These are phyloP conservation scores for Rhynchospora breviuscula DNA, from an alignment of 176 grass and related monocot species.

Conservation along the genomic window DNA sequence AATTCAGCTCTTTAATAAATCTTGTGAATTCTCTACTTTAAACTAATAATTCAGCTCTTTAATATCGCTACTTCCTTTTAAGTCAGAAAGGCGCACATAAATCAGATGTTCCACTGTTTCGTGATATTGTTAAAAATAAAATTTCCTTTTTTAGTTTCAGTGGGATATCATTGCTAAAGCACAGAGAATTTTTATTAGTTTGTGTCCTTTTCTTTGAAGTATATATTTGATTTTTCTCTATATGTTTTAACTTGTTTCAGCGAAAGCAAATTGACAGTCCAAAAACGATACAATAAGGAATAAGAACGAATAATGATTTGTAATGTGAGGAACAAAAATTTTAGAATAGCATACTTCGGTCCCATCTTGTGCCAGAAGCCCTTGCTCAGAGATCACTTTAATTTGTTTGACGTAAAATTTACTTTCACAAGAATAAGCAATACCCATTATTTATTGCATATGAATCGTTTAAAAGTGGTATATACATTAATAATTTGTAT, in stretches of 20 bases:
- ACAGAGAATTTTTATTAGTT: background rate
- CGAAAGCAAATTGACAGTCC: background rate
- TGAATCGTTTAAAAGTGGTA: too few relatives aligned
- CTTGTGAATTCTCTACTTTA: background rate
- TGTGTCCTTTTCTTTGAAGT: background rate
- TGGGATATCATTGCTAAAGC: background rate
- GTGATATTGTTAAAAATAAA: background rate
- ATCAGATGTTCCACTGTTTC: background rate
- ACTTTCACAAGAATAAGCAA: background rate
- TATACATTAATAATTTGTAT: too few relatives aligned
- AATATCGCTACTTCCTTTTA: background rate
- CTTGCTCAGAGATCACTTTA: background rate
- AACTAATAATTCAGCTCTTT: background rate
- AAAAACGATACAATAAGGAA: background rate
- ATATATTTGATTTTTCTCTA: background rate
- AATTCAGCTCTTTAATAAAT: background rate
- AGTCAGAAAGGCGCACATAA: background rate
- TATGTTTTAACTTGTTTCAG: background rate
- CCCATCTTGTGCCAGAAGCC: too few relatives aligned
- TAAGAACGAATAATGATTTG: background rate
- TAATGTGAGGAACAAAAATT: slow-evolving; percentile 4
- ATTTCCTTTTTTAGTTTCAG: background rate
- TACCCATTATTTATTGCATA: background rate
- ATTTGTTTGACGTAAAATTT: background rate
- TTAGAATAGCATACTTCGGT: background rate